These are phyloP conservation scores for Populus trichocarpa DNA, from an alignment of 441 rosid species.

Conservation along the genomic window DNA sequence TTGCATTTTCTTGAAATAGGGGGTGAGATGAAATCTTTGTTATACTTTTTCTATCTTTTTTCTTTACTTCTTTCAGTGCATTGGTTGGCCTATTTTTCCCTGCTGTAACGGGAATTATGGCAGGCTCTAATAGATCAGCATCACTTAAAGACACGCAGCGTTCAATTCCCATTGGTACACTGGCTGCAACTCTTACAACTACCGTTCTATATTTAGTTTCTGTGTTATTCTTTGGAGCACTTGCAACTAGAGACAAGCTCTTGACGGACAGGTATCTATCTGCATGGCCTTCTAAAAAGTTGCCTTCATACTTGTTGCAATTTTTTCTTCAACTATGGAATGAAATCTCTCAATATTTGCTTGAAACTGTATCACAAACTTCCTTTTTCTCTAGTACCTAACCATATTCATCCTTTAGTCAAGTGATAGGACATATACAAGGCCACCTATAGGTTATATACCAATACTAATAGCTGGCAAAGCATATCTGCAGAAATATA, in stretches of 20 bases:
- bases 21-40: not conserved
- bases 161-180: slow-evolving; percentile 92
- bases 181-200: slow-evolving; percentile 91
- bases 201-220: slow-evolving; percentile 69
- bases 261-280: slow-evolving; percentile 81
- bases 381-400: not conserved
- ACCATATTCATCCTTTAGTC: not conserved
- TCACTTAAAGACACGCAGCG: slow-evolving; percentile 94
- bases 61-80: slow-evolving; percentile 46
- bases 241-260: slow-evolving; percentile 84
- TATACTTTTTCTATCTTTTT: too few relatives aligned
- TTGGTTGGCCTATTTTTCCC: slow-evolving; percentile 99
- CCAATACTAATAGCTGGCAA: too few relatives aligned
- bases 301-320: not conserved
- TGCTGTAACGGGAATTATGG: slow-evolving; percentile 99
- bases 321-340: not conserved
- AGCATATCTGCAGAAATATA: not conserved
- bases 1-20: not conserved
- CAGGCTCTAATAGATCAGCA: slow-evolving; percentile 98
- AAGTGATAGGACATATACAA: not conserved
- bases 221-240: slow-evolving; percentile 81
- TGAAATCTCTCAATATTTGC: not conserved
- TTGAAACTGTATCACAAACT: not conserved
- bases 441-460: not conserved
- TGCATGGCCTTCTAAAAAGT: not conserved